Evolutionary conservation across 2,329 filamentous ascomycete genomes (phyloP).

Genomic region (Ophiosphaerella herpotricha): DNA sequence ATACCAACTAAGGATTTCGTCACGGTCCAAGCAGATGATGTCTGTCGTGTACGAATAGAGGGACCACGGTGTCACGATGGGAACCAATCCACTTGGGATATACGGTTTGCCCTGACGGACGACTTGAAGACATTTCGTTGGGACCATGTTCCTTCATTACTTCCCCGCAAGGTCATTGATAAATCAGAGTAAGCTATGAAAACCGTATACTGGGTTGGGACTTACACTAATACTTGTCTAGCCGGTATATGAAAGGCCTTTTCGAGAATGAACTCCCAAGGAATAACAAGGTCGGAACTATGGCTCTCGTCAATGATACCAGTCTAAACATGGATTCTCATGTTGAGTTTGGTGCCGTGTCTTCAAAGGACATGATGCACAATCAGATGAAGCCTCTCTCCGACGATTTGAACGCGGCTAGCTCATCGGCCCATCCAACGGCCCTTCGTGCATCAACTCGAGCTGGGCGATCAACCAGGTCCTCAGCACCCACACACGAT

Average conservation of each 20-base stretch:
- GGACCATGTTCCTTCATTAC: neutral
- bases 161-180: neutral
- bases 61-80: slow-evolving; percentile 14
- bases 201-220: too few relatives aligned
- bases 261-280: slow-evolving; percentile 16
- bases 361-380: too few relatives aligned
- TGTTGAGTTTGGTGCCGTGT: too few relatives aligned
- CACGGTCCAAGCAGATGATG: slow-evolving; percentile 16
- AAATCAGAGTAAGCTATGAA: too few relatives aligned
- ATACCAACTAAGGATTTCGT: slow-evolving; percentile 18
- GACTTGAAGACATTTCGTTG: slow-evolving; percentile 18
- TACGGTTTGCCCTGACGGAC: slow-evolving; percentile 20
- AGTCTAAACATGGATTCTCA: neutral
- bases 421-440: neutral
- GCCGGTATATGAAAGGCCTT: slow-evolving; percentile 10
- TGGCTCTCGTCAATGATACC: slow-evolving; percentile 2
- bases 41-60: slow-evolving; percentile 22
- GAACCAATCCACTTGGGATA: slow-evolving; percentile 18
- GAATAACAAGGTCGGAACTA: slow-evolving; percentile 15
- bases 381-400: neutral
- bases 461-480: slow-evolving; percentile 13
- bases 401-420: neutral
- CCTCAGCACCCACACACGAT: slow-evolving; percentile 6
- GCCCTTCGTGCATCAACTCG: slow-evolving; percentile 2
- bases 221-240: too few relatives aligned